A percentile compares a stretch with the other conserved stretches of the same genome.
phyloP scores from a whole-genome alignment of 257 asterid species.

The Solanum stenotomum region DNA sequence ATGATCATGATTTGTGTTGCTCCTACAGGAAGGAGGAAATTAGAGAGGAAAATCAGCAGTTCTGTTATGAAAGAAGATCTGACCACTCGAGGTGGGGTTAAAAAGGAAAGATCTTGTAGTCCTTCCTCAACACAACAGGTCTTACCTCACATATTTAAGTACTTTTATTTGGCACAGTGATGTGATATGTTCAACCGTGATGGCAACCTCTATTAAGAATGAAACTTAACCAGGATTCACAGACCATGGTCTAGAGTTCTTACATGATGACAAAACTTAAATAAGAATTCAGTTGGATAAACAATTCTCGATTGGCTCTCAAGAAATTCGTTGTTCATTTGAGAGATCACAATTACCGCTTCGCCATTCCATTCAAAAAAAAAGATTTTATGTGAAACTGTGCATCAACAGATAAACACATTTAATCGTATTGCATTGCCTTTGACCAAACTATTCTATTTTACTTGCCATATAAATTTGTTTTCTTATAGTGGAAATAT shows the following conservation, averaged over 20 bases:
- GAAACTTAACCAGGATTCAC: neutral
- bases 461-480: neutral
- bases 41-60: neutral
- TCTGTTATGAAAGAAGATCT: neutral
- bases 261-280: neutral
- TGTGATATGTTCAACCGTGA: neutral
- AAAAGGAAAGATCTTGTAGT: neutral
- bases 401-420: neutral
- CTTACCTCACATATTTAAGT: neutral
- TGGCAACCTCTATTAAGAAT: neutral
- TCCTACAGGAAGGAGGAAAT: constrained; percentile 33
- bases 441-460: neutral
- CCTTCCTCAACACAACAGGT: neutral
- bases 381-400: neutral
- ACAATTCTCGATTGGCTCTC: neutral
- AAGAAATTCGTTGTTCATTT: neutral
- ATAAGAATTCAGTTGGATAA: neutral
- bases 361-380: neutral
- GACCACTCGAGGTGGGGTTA: neutral
- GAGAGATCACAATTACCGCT: neutral
- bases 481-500: neutral
- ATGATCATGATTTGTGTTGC: constrained; percentile 91
- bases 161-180: neutral
- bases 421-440: neutral
- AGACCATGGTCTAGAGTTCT: neutral